Conservation (phyloP, 306 rosid genomes). For the Leucaena leucocephala region DNA sequence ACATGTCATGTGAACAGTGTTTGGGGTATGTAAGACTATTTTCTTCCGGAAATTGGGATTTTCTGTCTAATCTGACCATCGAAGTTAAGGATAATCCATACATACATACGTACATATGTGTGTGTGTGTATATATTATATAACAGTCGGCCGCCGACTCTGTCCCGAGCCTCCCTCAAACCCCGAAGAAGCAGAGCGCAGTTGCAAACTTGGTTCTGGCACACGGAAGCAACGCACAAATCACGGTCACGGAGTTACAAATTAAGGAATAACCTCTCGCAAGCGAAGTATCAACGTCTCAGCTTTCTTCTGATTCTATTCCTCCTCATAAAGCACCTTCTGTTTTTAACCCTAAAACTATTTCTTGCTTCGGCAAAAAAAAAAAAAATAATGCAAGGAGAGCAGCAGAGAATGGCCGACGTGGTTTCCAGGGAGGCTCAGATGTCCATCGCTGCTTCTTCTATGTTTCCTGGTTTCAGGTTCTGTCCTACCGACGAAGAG, state of each 20-base stretch:
- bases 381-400: too few relatives aligned
- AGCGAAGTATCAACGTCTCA: not conserved
- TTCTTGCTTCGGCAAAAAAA: not conserved
- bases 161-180: too few relatives aligned
- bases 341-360: constrained; percentile 2
- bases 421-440: constrained; percentile 56
- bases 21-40: too few relatives aligned
- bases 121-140: too few relatives aligned
- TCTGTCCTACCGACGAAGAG: constrained; percentile 93
- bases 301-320: constrained; percentile 11
- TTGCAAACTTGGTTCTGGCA: not conserved
- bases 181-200: not conserved
- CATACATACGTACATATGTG: too few relatives aligned
- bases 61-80: too few relatives aligned
- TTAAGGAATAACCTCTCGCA: constrained; percentile 2
- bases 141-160: not conserved
- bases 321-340: not conserved
- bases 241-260: not conserved
- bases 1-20: too few relatives aligned
- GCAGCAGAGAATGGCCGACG: constrained; percentile 26
- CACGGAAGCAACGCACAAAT: not conserved
- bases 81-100: too few relatives aligned
- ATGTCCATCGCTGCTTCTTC: constrained; percentile 69
- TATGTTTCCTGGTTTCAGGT: constrained; percentile 94
- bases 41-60: too few relatives aligned